Base-by-base conservation (phyloP, 208 protist species). In the Leishmania tropica region DNA sequence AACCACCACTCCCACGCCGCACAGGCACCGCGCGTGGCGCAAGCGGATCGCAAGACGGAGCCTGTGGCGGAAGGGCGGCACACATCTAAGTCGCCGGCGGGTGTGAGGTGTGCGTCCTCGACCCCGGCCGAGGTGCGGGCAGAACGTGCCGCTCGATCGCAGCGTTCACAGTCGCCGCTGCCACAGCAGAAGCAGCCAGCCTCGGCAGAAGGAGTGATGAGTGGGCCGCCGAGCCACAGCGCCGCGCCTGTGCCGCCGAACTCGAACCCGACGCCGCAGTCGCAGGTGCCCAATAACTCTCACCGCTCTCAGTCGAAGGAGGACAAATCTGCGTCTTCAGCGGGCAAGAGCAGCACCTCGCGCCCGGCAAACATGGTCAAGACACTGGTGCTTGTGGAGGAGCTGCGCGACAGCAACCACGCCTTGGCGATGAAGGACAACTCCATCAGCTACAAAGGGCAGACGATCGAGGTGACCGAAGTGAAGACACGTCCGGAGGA, bases 351-450 rank as follows among this genome's bases (percentile, higher is more conserved):
- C 58, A 75, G 68, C 64, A 28, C 17, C 40, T 2, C 31, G 54
- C 65, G 80, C 24, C 21, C 83, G 68, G 64, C 76, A 35, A 95
- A 95, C 80, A 88, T 85, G 78, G 81, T 94, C 11, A 88, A 88
- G 68, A 93, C 93, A 5, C 67, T 96, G 47, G 90, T 96, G 48
- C 75, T 96, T 17, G 70, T 96, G 11, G 93, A 94, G 83, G 89
- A 89, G 73, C 28, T 87, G 40, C 68, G 51, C 1, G 62, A 81
- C 51, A 85, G 85, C 85, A 90, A 89, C 67, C 62, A 73, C 40
- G 86, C 85, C 48, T 51, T 93, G 77, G 83, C 74, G 53, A n/a
- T 80, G 37, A 83, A 80, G 5, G 85, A 84, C 13, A 76, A 87
- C 28, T 83, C 56, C 3, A 79, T 93, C 53, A 89, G 75, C 45